phyloP scores from a whole-genome alignment of 2,329 filamentous ascomycete genomes.

The Hirsutella thompsonii region DNA sequence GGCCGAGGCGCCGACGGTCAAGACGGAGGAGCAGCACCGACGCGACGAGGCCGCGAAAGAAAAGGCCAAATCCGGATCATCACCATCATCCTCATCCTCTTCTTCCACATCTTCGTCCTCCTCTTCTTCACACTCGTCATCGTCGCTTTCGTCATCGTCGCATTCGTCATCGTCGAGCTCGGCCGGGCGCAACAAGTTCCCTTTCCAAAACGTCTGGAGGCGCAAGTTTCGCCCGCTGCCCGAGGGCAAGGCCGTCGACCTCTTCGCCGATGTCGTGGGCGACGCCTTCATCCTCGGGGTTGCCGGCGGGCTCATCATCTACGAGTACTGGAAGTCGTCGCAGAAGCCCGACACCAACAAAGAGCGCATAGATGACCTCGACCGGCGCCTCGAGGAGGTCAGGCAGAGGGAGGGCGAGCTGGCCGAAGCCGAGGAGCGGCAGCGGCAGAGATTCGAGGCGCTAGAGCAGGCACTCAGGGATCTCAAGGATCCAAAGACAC shows the following conservation, averaged over 20 bases:
- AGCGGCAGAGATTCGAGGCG: conserved; percentile 32
- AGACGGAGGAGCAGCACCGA: conserved; percentile 47
- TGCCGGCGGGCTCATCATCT: conserved; percentile 42
- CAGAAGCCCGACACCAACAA: conserved; percentile 46
- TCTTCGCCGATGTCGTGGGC: conserved; percentile 53
- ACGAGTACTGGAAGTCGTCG: conserved; percentile 47
- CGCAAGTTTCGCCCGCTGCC: conserved; percentile 51
- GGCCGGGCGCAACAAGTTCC: conserved; percentile 12
- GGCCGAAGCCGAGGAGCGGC: conserved; percentile 29
- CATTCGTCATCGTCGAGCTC: not conserved
- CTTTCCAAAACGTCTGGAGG: conserved; percentile 42
- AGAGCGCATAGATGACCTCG: conserved; percentile 38
- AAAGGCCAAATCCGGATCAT: conserved; percentile 22
- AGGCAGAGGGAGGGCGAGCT: conserved; percentile 36
- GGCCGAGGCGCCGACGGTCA: conserved; percentile 50
- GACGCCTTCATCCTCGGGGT: conserved; percentile 51
- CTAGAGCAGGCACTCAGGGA: conserved; percentile 40
- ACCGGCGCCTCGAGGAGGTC: conserved; percentile 34
- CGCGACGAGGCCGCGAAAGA: conserved; percentile 36
- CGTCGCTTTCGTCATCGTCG: not conserved
- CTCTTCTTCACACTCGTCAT: too few species aligned
- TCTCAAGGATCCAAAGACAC: conserved; percentile 43
- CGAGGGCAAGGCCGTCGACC: conserved; percentile 51
- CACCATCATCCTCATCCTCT: not conserved
- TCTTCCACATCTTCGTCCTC: not conserved